Evolutionary conservation across 192 early-diverging fungal species (phyloP).

Genomic region (Phycomyces blakesleeanus): DNA sequence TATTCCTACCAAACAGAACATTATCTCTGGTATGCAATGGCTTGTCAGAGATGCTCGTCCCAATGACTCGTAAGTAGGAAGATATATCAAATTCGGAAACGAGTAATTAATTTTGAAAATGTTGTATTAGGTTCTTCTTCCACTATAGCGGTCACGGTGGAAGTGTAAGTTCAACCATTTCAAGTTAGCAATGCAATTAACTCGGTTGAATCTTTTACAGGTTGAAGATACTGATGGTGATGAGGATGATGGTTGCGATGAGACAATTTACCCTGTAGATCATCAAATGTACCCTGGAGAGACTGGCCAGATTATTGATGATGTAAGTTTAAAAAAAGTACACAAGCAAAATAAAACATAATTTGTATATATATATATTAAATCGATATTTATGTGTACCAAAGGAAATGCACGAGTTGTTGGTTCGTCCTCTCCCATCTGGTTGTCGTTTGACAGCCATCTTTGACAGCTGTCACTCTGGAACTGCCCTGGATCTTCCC

Average conservation of each 20-base stretch:
- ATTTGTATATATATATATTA: not conserved
- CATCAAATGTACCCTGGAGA: constrained; percentile 44
- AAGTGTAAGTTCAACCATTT: constrained; percentile 11
- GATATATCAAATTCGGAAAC: not conserved
- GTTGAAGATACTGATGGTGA: constrained; percentile 52
- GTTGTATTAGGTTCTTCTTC: constrained; percentile 60
- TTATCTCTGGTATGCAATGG: constrained; percentile 73
- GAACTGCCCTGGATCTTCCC: constrained; percentile 76
- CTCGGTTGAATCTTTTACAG: not conserved
- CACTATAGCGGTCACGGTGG: constrained; percentile 82
- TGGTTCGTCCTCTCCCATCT: constrained; percentile 63
- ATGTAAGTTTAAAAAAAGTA: constrained; percentile 34
- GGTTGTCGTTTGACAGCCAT: constrained; percentile 75
- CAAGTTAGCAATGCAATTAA: not conserved
- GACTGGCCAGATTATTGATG: constrained; percentile 68
- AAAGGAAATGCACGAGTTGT: constrained; percentile 58
- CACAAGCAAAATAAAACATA: too few relatives aligned
- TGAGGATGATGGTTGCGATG: constrained; percentile 76
- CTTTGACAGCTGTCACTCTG: constrained; percentile 86
- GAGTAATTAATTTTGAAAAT: not conserved
- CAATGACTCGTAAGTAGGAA: constrained; percentile 60
- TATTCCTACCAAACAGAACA: constrained; percentile 73
- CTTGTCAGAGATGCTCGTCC: constrained; percentile 67
- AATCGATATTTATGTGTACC: not conserved
- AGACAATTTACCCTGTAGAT: constrained; percentile 73